phyloP scores from a whole-genome alignment of 2,329 filamentous ascomycete genomes.

The Pseudogymnoascus sp. region DNA sequence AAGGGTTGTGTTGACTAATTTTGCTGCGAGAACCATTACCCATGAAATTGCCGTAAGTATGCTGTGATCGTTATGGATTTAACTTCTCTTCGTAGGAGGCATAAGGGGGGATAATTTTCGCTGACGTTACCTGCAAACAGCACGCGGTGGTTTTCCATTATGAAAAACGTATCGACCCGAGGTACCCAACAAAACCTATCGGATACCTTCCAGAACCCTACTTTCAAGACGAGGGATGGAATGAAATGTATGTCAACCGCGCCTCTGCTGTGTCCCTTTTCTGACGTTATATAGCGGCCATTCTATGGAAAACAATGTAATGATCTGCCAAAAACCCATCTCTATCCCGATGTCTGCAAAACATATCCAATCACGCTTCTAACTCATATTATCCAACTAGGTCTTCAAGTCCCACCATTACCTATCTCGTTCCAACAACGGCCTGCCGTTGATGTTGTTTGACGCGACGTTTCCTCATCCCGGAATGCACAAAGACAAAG shows the following conservation, averaged over 20 bases:
- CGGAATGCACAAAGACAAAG: not conserved
- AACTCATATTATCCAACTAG: not conserved
- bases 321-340: not conserved
- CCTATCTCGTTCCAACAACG: not conserved
- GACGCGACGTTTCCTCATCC: not conserved
- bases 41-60: not conserved
- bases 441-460: not conserved
- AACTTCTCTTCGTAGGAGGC: not conserved
- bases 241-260: not conserved
- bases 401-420: not conserved
- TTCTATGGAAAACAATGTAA: not conserved
- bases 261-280: not conserved
- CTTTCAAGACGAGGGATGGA: not conserved
- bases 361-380: not conserved
- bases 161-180: not conserved
- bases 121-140: not conserved
- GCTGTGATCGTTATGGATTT: not conserved
- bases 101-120: not conserved
- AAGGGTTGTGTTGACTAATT: not conserved
- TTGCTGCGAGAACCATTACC: not conserved
- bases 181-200: not conserved
- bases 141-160: not conserved
- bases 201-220: not conserved
- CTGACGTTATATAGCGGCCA: slow-evolving; percentile 1
- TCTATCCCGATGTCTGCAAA: not conserved